Evolutionary conservation across 768 basidiomycete species (phyloP).

Genomic region (Inosperma sp.): DNA sequence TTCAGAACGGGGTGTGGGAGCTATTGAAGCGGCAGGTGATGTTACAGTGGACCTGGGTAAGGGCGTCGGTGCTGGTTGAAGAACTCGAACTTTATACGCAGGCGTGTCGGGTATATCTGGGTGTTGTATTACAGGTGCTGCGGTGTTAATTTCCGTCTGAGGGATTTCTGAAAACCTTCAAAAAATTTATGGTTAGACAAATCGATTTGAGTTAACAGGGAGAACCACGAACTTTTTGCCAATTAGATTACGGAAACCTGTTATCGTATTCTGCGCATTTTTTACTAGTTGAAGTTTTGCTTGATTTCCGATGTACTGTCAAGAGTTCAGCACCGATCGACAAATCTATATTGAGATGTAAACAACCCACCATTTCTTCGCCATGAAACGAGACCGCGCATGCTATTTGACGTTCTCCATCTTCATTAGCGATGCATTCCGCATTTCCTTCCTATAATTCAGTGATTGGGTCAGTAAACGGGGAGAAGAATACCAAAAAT

Average conservation of each 20-base stretch:
- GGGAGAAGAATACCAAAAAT: not conserved
- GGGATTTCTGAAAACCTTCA: constrained; percentile 72
- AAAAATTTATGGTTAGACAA: not conserved
- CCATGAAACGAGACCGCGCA: constrained; percentile 89
- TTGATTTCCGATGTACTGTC: constrained; percentile 92
- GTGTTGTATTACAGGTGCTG: constrained; percentile 74
- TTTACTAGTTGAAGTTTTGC: constrained; percentile 93
- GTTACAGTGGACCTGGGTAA: constrained; percentile 46
- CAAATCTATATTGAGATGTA: constrained; percentile 5
- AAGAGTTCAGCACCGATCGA: constrained; percentile 10
- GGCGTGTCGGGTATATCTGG: constrained; percentile 66
- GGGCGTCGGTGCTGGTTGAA: constrained; percentile 73
- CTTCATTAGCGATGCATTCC: constrained; percentile 96
- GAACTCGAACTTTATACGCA: constrained; percentile 79
- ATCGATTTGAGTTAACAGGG: not conserved
- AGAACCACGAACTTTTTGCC: constrained; percentile 68
- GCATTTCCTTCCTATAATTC: constrained; percentile 73
- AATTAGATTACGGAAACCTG: constrained; percentile 89
- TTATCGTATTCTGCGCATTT: constrained; percentile 90
- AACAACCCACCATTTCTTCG: constrained; percentile 73
- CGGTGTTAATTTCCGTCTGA: constrained; percentile 45
- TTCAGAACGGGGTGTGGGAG: constrained; percentile 69
- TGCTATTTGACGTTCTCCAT: constrained; percentile 97
- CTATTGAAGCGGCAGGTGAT: constrained; percentile 62
- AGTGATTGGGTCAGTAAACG: not conserved